Evolutionary conservation across 1,284 basidiomycete species (phyloP).

Genomic region (Tilletia indica): DNA sequence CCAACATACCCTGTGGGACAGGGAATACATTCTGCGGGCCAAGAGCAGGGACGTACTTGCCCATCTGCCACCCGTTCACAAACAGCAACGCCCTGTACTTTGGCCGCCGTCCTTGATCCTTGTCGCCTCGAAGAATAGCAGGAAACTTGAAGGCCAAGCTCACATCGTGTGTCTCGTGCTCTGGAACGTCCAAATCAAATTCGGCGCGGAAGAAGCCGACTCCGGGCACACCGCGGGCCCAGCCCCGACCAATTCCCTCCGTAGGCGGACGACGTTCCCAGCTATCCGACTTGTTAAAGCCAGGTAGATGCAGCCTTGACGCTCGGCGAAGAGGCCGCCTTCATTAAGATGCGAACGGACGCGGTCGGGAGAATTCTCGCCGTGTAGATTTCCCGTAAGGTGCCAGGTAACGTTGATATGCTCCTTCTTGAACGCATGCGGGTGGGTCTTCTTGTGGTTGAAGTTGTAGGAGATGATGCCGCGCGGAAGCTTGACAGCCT

Average conservation of each 20-base stretch:
- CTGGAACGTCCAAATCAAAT: conserved; percentile 62
- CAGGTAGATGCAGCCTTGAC: conserved; percentile 76
- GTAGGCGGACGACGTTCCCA: conserved; percentile 64
- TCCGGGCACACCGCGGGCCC: conserved; percentile 59
- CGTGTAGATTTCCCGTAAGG: conserved; percentile 76
- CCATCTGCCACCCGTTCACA: conserved; percentile 50
- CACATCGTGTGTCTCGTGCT: conserved; percentile 24
- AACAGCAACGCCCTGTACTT: conserved; percentile 33
- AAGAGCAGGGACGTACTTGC: conserved; percentile 30
- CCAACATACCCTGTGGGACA: conserved; percentile 31
- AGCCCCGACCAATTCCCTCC: not conserved
- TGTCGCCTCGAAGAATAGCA: conserved; percentile 23
- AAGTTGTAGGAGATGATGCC: conserved; percentile 64
- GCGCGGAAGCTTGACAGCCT: conserved; percentile 67
- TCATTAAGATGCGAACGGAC: conserved; percentile 71
- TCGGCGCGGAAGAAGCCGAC: conserved; percentile 76
- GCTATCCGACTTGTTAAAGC: conserved; percentile 63
- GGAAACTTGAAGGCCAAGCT: conserved; percentile 26
- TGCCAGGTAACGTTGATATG: conserved; percentile 68
- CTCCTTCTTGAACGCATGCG: not conserved
- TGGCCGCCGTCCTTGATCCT: conserved; percentile 16
- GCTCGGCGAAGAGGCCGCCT: conserved; percentile 75
- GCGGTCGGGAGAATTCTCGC: conserved; percentile 73
- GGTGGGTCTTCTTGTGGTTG: conserved; percentile 59
- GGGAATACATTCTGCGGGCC: conserved; percentile 37